Conservation (phyloP, 2,329 filamentous ascomycete genomes). For the Paraphaeosphaeria minitans region DNA sequence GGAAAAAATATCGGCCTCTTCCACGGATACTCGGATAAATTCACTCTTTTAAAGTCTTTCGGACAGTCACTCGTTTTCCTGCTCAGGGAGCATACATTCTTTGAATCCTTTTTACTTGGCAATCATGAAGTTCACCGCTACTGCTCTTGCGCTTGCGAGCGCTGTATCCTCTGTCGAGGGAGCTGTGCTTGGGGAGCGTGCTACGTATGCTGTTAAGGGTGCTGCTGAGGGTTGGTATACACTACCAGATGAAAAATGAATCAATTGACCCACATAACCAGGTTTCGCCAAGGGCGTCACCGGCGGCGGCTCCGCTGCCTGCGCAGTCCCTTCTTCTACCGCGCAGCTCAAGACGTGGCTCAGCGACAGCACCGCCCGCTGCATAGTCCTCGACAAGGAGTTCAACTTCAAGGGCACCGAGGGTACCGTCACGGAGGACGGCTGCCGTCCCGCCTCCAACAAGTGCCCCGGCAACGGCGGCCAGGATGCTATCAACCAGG, state of each 20-base stretch:
- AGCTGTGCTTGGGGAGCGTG: conserved; percentile 23
- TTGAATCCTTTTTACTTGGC: background rate
- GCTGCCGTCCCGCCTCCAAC: conserved; percentile 59
- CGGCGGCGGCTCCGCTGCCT: conserved; percentile 61
- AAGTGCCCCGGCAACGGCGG: conserved; percentile 59
- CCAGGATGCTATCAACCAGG: conserved; percentile 64
- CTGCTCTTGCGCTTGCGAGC: conserved; percentile 22
- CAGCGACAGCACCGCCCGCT: conserved; percentile 57
- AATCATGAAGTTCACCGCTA: conserved; percentile 29
- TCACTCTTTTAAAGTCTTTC: conserved; percentile 4
- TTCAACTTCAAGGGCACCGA: conserved; percentile 63
- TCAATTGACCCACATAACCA: background rate
- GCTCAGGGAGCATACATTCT: conserved; percentile 12
- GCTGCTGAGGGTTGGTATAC: conserved; percentile 47
- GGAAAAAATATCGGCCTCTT: background rate
- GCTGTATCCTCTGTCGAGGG: conserved; percentile 20
- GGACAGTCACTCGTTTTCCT: background rate
- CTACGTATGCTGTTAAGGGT: conserved; percentile 36
- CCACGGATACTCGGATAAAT: background rate
- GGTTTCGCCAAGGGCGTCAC: conserved; percentile 60
- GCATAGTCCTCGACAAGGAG: conserved; percentile 62
- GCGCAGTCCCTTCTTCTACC: conserved; percentile 60
- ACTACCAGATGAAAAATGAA: background rate
- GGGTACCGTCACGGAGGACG: conserved; percentile 58
- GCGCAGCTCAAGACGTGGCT: conserved; percentile 65